Percentiles rank a stretch among this genome's conserved stretches.
Conservation (phyloP, 225 moss, liverwort and hornwort species). For the Marchantia polymorpha region DNA sequence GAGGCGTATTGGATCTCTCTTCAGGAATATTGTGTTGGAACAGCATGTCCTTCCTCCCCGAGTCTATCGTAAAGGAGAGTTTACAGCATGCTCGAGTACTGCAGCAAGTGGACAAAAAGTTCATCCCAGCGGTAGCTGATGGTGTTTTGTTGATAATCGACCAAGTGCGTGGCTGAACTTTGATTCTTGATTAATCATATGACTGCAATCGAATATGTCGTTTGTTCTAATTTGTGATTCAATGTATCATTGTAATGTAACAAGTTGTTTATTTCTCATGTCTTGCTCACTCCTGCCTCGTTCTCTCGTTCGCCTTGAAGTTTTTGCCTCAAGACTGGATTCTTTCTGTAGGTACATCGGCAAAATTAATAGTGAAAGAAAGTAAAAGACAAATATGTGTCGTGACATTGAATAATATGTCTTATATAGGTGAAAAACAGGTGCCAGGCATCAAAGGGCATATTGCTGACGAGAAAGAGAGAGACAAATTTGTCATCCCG, state of each 20-base stretch:
- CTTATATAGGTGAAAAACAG: too few relatives aligned
- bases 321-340: neutral
- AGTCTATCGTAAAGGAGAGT: slow-evolving; percentile 70
- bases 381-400: too few relatives aligned
- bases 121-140: slow-evolving; percentile 73
- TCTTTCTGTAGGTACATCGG: neutral
- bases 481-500: too few relatives aligned
- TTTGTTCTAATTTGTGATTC: too few relatives aligned
- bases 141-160: slow-evolving; percentile 78
- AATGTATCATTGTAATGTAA: too few relatives aligned
- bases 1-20: slow-evolving; percentile 74
- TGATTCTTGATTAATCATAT: too few relatives aligned
- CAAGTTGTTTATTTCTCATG: neutral
- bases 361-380: too few relatives aligned
- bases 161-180: slow-evolving; percentile 51
- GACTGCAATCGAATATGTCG: too few relatives aligned
- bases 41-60: slow-evolving; percentile 63
- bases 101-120: slow-evolving; percentile 93
- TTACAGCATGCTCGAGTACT: slow-evolving; percentile 74
- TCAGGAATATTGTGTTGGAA: slow-evolving; percentile 63
- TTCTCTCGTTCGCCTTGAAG: neutral
- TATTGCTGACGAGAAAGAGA: too few relatives aligned
- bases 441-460: too few relatives aligned
- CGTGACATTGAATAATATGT: too few relatives aligned
- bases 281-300: neutral